These are phyloP conservation scores for Aspergillus persii DNA, from an alignment of 2,329 filamentous ascomycete species.

Conservation along the genomic window DNA sequence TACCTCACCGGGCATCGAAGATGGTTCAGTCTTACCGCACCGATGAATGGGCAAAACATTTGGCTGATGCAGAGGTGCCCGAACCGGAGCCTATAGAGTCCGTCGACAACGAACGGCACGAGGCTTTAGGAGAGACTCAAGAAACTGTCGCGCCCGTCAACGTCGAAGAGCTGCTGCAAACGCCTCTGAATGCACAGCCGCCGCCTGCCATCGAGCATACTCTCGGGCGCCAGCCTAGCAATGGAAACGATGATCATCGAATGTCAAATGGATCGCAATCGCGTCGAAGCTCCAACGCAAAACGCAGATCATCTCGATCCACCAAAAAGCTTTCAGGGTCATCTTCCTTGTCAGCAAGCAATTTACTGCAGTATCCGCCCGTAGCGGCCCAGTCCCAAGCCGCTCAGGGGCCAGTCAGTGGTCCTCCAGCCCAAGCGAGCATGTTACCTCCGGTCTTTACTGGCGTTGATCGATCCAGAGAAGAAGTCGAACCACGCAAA, in stretches of 20 bases:
- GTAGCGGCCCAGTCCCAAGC: constrained; percentile 7
- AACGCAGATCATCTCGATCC: constrained; percentile 11
- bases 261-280: constrained; percentile 13
- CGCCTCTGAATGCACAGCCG: constrained; percentile 53
- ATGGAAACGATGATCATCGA: constrained; percentile 16
- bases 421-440: not conserved
- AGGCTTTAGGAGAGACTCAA: constrained; percentile 27
- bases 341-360: constrained; percentile 4
- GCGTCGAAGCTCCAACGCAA: constrained; percentile 5
- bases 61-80: constrained; percentile 72
- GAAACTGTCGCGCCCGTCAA: constrained; percentile 63
- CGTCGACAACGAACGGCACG: constrained; percentile 32
- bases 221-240: constrained; percentile 8
- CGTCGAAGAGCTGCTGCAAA: constrained; percentile 64
- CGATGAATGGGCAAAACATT: constrained; percentile 94
- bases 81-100: constrained; percentile 54
- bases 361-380: constrained; percentile 1
- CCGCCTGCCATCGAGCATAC: constrained; percentile 32
- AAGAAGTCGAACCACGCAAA: constrained; percentile 15
- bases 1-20: constrained; percentile 71
- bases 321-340: constrained; percentile 6
- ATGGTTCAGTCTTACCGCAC: constrained; percentile 82
- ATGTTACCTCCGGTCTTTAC: constrained; percentile 20
- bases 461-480: constrained; percentile 11
- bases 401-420: not conserved